These are phyloP conservation scores for Lachancea dasiensis DNA, from an alignment of 805 yeast species.

Conservation along the genomic window DNA sequence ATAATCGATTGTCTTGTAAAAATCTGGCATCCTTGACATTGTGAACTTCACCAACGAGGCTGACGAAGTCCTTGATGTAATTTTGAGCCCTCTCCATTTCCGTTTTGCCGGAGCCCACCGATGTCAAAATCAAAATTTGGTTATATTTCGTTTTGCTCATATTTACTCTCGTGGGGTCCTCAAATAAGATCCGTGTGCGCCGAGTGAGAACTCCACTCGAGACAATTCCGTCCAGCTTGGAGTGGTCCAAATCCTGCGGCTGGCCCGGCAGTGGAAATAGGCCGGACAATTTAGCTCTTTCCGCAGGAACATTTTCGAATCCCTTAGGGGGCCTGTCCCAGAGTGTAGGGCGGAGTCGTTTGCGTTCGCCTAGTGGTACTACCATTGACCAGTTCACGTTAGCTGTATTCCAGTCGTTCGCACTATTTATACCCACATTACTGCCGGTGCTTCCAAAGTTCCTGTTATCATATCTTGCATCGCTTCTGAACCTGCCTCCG, in stretches of 20 bases:
- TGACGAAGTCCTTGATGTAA: constrained; percentile 7
- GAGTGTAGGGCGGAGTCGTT: constrained; percentile 40
- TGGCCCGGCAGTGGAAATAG: constrained; percentile 71
- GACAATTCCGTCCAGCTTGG: constrained; percentile 30
- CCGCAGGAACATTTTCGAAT: constrained; percentile 67
- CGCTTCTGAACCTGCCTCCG: constrained; percentile 7
- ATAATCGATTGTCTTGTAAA: constrained; percentile 6
- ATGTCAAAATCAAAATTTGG: constrained; percentile 8
- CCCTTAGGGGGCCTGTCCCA: constrained; percentile 76
- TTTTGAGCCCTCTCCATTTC: constrained; percentile 1
- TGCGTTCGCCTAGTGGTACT: constrained; percentile 46
- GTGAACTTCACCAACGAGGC: constrained; percentile 8
- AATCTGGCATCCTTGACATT: constrained; percentile 7
- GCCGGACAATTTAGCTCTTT: constrained; percentile 73
- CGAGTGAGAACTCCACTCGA: constrained; percentile 26
- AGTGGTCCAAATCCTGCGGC: constrained; percentile 35
- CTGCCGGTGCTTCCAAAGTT: too few species aligned
- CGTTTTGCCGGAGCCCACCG: constrained; percentile 5
- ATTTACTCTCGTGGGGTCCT: constrained; percentile 27
- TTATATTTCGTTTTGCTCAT: constrained; percentile 12
- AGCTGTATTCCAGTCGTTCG: constrained; percentile 9
- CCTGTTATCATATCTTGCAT: constrained; percentile 12
- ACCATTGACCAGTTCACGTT: constrained; percentile 36
- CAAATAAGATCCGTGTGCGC: constrained; percentile 27
- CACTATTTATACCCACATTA: constrained; percentile 9